A percentile compares a stretch with the other conserved stretches of the same genome.
These are phyloP conservation scores for Phytophthora ohioensis DNA, from an alignment of 352 stramenopile genomes.

Conservation along the genomic window DNA sequence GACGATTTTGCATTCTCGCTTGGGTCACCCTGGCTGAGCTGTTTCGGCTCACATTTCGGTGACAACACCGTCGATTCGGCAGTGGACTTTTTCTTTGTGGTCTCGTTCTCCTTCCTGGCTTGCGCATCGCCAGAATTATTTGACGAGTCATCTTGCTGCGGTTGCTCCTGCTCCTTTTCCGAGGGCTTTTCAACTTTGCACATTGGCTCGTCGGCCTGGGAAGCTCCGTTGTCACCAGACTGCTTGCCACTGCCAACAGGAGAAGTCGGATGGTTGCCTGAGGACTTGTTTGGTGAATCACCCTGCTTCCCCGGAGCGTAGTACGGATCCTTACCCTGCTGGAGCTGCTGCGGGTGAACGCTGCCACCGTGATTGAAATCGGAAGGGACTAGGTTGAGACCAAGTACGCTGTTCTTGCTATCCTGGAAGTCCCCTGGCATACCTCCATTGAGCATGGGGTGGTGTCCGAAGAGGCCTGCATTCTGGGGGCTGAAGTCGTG, in stretches of 20 bases:
- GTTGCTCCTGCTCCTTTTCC: conserved; percentile 12
- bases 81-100: conserved; percentile 11
- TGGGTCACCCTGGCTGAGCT: conserved; percentile 18
- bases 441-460: conserved; percentile 41
- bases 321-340: conserved; percentile 50
- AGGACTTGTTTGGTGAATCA: conserved; percentile 45
- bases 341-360: conserved; percentile 46
- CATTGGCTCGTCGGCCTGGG: conserved; percentile 17
- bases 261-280: conserved; percentile 38
- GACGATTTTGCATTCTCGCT: conserved; percentile 8
- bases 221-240: conserved; percentile 15
- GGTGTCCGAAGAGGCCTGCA: conserved; percentile 56
- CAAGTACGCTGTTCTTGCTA: conserved; percentile 69
- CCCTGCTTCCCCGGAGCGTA: conserved; percentile 41
- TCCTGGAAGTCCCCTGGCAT: conserved; percentile 48
- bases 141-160: conserved; percentile 15
- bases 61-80: background rate
- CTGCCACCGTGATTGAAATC: conserved; percentile 55
- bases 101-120: conserved; percentile 36
- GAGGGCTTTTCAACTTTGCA: conserved; percentile 34
- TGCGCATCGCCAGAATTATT: conserved; percentile 25
- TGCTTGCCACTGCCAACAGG: conserved; percentile 23
- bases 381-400: conserved; percentile 68
- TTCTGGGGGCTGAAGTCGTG: conserved; percentile 82
- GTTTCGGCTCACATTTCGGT: conserved; percentile 33